Evolutionary conservation across 2,329 filamentous ascomycete species (phyloP).

Genomic region (Sodiomyces alkalinus): DNA sequence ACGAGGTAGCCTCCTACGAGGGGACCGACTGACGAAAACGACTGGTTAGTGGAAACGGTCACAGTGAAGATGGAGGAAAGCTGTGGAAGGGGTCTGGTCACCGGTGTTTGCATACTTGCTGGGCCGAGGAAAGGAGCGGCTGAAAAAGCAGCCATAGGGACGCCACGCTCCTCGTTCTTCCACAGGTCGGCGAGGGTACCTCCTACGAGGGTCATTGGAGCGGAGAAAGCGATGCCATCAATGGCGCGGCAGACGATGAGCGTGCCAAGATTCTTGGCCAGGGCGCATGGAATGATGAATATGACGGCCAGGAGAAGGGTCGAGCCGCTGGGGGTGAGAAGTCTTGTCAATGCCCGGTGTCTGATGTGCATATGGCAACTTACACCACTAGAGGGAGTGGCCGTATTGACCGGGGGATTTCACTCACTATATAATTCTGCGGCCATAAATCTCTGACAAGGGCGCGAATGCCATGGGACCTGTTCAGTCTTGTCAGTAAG

Average conservation of each 20-base stretch:
- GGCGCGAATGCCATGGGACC: constrained; percentile 70
- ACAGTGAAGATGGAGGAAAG: too few relatives aligned
- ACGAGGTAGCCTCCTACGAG: constrained; percentile 63
- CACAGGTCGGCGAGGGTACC: constrained; percentile 76
- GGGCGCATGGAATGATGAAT: constrained; percentile 68
- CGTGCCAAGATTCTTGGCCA: constrained; percentile 61
- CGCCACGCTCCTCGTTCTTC: constrained; percentile 68
- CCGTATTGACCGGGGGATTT: not conserved
- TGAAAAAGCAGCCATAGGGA: constrained; percentile 76
- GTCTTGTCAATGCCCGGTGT: not conserved
- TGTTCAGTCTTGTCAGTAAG: constrained; percentile 11
- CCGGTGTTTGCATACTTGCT: constrained; percentile 46
- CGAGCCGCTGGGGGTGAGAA: constrained; percentile 22
- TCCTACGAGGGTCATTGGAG: constrained; percentile 74
- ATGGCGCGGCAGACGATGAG: constrained; percentile 63
- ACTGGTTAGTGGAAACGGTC: too few relatives aligned
- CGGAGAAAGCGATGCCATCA: constrained; percentile 71
- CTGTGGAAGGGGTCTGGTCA: too few relatives aligned
- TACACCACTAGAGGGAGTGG: not conserved
- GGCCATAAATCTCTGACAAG: constrained; percentile 58
- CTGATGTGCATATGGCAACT: too few relatives aligned
- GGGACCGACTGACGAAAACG: constrained; percentile 50
- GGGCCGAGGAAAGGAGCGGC: constrained; percentile 74
- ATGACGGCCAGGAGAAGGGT: constrained; percentile 58
- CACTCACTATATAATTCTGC: constrained; percentile 51